Evolutionary conservation across 2,329 filamentous ascomycete genomes (phyloP).

Genomic region (Colletotrichum sansevieriae): DNA sequence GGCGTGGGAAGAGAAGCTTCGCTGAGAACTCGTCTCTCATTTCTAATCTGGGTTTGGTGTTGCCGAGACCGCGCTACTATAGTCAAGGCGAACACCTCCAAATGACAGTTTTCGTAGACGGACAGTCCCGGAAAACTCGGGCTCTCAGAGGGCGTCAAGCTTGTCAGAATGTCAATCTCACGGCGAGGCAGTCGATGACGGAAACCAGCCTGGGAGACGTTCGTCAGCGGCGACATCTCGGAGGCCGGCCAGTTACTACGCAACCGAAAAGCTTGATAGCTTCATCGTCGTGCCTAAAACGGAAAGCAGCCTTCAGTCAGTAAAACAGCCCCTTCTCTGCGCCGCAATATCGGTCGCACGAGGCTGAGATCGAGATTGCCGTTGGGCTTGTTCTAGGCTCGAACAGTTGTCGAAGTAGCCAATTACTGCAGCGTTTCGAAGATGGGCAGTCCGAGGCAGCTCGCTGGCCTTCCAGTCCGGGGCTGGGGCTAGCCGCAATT

Average conservation of each 20-base stretch:
- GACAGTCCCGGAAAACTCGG: background rate
- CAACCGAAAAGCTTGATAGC: background rate
- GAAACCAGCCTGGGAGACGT: background rate
- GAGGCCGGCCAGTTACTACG: slow-evolving; percentile 1
- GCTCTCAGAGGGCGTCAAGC: background rate
- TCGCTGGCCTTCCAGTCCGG: background rate
- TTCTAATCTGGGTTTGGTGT: slow-evolving; percentile 17
- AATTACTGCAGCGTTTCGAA: background rate
- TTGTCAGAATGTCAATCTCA: background rate
- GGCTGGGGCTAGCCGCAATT: slow-evolving; percentile 12
- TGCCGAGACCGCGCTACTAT: background rate
- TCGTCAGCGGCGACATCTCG: background rate
- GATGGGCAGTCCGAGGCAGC: background rate
- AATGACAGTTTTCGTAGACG: background rate
- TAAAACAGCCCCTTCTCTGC: background rate
- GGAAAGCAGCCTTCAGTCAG: background rate
- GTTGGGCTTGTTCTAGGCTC: background rate
- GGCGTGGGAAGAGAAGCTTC: background rate
- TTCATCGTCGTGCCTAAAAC: background rate
- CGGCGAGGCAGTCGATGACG: background rate
- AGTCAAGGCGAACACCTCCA: slow-evolving; percentile 2
- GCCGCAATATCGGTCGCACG: slow-evolving; percentile 6
- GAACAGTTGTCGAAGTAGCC: background rate
- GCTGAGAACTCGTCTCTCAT: slow-evolving; percentile 12
- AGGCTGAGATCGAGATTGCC: slow-evolving; percentile 33